Evolutionary conservation across 2,329 filamentous ascomycete species (phyloP).

Genomic region (Verticillium isaacii): DNA sequence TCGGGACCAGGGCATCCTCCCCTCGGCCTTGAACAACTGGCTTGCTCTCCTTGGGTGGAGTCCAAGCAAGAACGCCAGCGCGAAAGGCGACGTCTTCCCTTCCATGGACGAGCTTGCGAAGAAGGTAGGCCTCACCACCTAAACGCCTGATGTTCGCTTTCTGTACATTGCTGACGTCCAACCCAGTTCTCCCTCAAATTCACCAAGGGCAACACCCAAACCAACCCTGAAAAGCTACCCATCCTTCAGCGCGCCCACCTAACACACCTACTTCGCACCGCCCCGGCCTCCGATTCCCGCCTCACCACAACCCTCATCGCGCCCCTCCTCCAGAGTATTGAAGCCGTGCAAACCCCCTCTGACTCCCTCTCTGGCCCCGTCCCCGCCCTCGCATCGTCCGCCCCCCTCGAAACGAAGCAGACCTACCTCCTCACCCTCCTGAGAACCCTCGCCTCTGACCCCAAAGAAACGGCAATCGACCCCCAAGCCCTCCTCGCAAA

Average conservation of each 20-base stretch:
- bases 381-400: conserved; percentile 2
- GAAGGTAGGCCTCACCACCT: conserved; percentile 43
- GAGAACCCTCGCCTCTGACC: conserved; percentile 9
- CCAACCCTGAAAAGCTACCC: conserved; percentile 73
- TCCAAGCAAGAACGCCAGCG: conserved; percentile 40
- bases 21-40: conserved; percentile 66
- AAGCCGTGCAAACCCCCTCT: background rate
- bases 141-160: background rate
- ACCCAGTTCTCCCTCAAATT: conserved; percentile 76
- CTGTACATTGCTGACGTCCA: conserved; percentile 17
- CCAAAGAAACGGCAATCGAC: conserved; percentile 6
- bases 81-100: conserved; percentile 62
- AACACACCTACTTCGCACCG: conserved; percentile 23
- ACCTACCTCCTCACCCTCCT: conserved; percentile 8
- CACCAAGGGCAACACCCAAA: conserved; percentile 83
- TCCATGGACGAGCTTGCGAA: conserved; percentile 65
- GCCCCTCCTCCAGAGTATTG: conserved; percentile 9
- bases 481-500: conserved; percentile 7
- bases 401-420: background rate
- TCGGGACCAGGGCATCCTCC: conserved; percentile 38
- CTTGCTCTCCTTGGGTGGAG: conserved; percentile 82
- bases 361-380: background rate
- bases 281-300: conserved; percentile 6
- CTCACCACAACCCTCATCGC: conserved; percentile 9
- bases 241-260: conserved; percentile 71